phyloP scores from a whole-genome alignment of 176 grass and related monocot species.

The Stipa capillata region DNA sequence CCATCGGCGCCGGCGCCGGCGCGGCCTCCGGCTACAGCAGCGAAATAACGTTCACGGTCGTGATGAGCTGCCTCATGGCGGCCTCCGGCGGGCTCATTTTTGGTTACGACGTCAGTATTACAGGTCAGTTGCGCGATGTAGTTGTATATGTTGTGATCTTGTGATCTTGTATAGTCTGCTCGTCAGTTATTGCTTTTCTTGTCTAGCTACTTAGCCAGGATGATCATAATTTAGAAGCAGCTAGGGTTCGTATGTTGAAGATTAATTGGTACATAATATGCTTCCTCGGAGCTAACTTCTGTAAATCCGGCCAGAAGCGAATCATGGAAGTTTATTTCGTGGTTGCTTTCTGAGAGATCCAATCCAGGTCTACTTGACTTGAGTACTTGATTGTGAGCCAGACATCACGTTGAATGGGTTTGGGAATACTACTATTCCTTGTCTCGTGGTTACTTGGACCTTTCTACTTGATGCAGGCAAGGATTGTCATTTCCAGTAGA shows the following conservation, averaged over 20 bases:
- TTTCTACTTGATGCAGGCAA: not conserved
- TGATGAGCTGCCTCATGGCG: constrained; percentile 65
- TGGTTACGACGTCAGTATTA: constrained; percentile 72
- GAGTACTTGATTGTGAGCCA: not conserved
- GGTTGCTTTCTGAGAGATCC: not conserved
- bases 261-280: not conserved
- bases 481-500: not conserved
- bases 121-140: constrained; percentile 37
- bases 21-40: constrained; percentile 21
- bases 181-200: not conserved
- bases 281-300: not conserved
- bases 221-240: not conserved
- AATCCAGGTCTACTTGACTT: not conserved
- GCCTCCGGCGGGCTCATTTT: constrained; percentile 78
- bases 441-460: not conserved
- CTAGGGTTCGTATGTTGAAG: not conserved
- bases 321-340: not conserved
- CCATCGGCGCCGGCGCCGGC: not conserved
- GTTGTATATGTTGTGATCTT: not conserved
- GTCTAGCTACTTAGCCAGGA: not conserved
- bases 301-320: not conserved
- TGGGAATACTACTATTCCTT: not conserved
- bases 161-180: not conserved
- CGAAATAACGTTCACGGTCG: constrained; percentile 47
- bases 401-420: not conserved